Percentiles rank a stretch among this genome's conserved stretches.
These are phyloP conservation scores for Euphorbia lathyris DNA, from an alignment of 345 rosid genomes.

Conservation along the genomic window DNA sequence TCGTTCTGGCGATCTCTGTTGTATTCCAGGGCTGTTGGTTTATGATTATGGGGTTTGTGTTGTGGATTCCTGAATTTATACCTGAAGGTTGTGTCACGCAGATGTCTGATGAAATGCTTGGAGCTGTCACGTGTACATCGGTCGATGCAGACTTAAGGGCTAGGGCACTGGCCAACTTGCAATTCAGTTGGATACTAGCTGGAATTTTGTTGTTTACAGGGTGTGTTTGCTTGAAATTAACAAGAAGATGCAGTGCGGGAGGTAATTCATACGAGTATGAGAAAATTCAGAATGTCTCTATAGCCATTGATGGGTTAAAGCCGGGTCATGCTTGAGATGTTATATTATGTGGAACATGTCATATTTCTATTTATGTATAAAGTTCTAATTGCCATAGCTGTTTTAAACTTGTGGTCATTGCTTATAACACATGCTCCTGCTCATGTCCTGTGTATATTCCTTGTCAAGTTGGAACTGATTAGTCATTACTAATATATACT, in stretches of 20 bases:
- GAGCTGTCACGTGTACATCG: constrained; percentile 60
- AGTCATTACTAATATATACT: too few species aligned
- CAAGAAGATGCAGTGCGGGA: constrained; percentile 29
- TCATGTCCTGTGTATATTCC: too few species aligned
- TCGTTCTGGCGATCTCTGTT: constrained; percentile 61
- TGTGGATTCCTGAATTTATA: constrained; percentile 70
- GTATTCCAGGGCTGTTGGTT: constrained; percentile 86
- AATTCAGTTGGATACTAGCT: constrained; percentile 85
- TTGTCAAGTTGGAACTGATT: too few species aligned
- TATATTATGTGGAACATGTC: constrained; percentile 1
- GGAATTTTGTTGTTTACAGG: constrained; percentile 59
- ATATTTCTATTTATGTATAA: constrained; percentile 1
- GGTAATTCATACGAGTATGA: constrained; percentile 40
- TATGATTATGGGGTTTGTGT: constrained; percentile 75
- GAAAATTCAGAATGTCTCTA: constrained; percentile 40
- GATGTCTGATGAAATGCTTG: constrained; percentile 34
- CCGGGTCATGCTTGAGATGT: constrained; percentile 21
- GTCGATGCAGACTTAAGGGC: constrained; percentile 60
- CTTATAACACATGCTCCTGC: neutral
- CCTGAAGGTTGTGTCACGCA: constrained; percentile 59
- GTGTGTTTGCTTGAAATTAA: constrained; percentile 48
- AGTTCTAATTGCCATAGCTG: neutral
- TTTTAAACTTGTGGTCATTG: neutral
- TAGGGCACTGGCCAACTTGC: constrained; percentile 74
- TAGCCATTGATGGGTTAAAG: constrained; percentile 32